Evolutionary conservation across 2,329 filamentous ascomycete genomes (phyloP).

Genomic region (Penicillium brevicompactum): DNA sequence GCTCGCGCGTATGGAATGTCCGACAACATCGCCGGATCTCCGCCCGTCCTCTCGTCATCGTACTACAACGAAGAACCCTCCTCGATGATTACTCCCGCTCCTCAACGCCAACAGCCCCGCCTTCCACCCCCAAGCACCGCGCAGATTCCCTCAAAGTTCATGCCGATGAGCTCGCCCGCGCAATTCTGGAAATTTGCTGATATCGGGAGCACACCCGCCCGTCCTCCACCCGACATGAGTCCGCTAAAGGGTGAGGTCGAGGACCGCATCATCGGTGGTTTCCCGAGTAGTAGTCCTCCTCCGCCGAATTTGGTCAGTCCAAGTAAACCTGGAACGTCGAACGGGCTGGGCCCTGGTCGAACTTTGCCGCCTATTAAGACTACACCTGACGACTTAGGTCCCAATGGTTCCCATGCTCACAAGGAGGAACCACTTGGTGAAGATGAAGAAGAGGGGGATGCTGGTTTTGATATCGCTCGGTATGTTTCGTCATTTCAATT

Average conservation of each 20-base stretch:
- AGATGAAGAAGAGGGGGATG: constrained; percentile 43
- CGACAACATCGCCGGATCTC: constrained; percentile 43
- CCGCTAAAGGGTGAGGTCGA: constrained; percentile 47
- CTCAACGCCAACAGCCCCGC: constrained; percentile 51
- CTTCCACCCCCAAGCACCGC: constrained; percentile 52
- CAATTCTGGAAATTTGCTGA: constrained; percentile 54
- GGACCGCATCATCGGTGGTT: constrained; percentile 37
- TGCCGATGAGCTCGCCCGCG: constrained; percentile 54
- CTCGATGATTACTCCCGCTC: constrained; percentile 52
- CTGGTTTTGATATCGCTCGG: constrained; percentile 52
- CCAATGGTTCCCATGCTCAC: constrained; percentile 15
- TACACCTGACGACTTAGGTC: constrained; percentile 27
- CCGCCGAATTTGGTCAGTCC: constrained; percentile 49
- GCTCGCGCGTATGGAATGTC: constrained; percentile 43
- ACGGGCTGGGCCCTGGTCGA: constrained; percentile 32
- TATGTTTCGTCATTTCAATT: constrained; percentile 25
- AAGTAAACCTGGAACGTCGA: constrained; percentile 44
- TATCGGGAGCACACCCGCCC: constrained; percentile 49
- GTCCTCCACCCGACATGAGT: constrained; percentile 47
- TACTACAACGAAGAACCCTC: constrained; percentile 51
- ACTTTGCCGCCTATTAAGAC: constrained; percentile 36
- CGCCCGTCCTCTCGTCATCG: constrained; percentile 52
- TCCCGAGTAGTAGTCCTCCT: constrained; percentile 52
- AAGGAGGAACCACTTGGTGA: constrained; percentile 30
- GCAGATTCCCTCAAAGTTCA: constrained; percentile 53